Conservation (phyloP, 2,329 filamentous ascomycete species). For the Colletotrichum viniferum region DNA sequence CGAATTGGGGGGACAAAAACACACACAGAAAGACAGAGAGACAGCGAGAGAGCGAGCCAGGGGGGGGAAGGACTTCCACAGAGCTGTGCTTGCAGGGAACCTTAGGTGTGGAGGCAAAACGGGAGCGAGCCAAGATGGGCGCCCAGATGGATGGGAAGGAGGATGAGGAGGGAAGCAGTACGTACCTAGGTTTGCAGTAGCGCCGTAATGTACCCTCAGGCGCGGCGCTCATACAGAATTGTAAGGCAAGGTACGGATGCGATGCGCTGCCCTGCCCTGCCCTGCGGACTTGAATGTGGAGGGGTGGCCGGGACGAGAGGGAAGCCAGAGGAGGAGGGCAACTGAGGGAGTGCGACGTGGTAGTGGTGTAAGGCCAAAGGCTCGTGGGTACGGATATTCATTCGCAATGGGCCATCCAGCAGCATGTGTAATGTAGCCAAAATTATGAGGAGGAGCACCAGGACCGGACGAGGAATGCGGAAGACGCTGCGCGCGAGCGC, state of each 20-base stretch:
- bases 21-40: background rate
- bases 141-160: constrained; percentile 13
- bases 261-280: background rate
- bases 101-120: constrained; percentile 18
- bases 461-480: constrained; percentile 1
- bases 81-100: constrained; percentile 12
- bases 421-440: background rate
- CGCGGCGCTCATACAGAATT: background rate
- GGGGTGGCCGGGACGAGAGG: background rate
- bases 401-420: background rate
- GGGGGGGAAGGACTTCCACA: background rate
- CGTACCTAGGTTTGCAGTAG: background rate
- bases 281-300: background rate
- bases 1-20: background rate
- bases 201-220: background rate
- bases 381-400: background rate
- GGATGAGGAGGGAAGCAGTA: background rate
- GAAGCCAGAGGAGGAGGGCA: background rate
- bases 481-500: background rate
- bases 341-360: background rate
- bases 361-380: background rate
- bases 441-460: background rate
- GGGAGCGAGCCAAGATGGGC: constrained; percentile 19
- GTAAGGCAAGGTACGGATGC: background rate
- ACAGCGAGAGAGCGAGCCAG: background rate